A percentile compares a stretch with the other conserved stretches of the same genome.
Conservation (phyloP, 1,139 yeast genomes). For the Saccharomyces hybrid region DNA sequence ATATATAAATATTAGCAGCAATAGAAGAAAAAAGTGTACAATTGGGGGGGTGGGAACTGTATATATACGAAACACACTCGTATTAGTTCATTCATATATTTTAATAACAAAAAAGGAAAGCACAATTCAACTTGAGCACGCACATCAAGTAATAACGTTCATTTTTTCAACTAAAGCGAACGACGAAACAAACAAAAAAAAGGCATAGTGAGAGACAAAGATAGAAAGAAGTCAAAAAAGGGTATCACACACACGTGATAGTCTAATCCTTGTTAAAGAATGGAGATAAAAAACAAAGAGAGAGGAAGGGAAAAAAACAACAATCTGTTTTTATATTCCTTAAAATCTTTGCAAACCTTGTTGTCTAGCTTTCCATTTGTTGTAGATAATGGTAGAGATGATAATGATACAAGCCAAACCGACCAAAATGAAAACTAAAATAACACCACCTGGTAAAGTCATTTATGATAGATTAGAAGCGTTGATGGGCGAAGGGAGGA, state of each 20-base stretch:
- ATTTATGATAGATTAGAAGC: background rate
- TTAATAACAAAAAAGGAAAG: background rate
- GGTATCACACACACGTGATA: constrained; percentile 1
- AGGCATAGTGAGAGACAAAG: constrained; percentile 1
- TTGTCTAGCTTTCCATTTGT: constrained; percentile 34
- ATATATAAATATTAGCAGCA: background rate
- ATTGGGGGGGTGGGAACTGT: background rate
- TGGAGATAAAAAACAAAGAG: background rate
- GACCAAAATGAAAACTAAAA: constrained; percentile 43
- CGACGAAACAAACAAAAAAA: constrained; percentile 1
- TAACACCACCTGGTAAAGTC: constrained; percentile 45
- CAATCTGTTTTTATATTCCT: too few species aligned
- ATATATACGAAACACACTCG: background rate
- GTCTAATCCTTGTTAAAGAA: background rate
- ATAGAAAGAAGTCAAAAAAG: background rate
- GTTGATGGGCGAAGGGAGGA: background rate
- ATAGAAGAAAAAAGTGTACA: background rate
- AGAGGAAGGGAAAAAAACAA: too few species aligned
- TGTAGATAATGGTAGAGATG: constrained; percentile 28
- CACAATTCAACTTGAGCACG: constrained; percentile 4
- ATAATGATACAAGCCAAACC: constrained; percentile 39
- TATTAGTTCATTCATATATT: background rate
- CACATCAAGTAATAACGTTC: constrained; percentile 3
- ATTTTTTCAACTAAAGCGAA: background rate
- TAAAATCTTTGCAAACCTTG: constrained; percentile 37